phyloP scores from a whole-genome alignment of 208 protist genomes.

The Trichomonas vaginalis region DNA sequence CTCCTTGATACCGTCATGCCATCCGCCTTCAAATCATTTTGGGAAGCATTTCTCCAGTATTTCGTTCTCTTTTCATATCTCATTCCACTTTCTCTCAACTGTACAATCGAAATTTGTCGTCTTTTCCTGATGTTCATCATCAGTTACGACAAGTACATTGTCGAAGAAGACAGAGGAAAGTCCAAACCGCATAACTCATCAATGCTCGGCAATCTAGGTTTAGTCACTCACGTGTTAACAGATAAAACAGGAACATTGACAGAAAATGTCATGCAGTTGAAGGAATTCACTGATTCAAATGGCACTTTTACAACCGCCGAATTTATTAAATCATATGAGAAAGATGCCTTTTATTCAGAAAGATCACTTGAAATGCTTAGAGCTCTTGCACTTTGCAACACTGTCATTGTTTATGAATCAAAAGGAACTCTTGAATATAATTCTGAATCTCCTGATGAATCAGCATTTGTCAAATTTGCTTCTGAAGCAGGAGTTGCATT shows the following conservation, averaged over 20 bases:
- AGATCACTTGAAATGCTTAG: background rate
- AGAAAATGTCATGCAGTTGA: slow-evolving; percentile 4
- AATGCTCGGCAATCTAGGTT: background rate
- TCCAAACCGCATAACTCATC: background rate
- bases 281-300: background rate
- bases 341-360: background rate
- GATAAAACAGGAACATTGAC: slow-evolving; percentile 22
- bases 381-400: background rate
- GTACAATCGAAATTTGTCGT: background rate
- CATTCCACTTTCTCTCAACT: background rate
- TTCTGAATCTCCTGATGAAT: background rate
- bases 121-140: background rate
- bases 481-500: background rate
- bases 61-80: background rate
- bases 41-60: background rate
- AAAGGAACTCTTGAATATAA: background rate
- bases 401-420: background rate
- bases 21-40: background rate
- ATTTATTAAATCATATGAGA: background rate
- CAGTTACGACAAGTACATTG: background rate
- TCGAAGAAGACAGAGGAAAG: background rate
- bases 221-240: background rate
- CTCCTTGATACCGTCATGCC: background rate
- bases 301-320: background rate
- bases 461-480: background rate